These are phyloP conservation scores for Calonectria fujianensis DNA, from an alignment of 2,329 filamentous ascomycete genomes.

Conservation along the genomic window DNA sequence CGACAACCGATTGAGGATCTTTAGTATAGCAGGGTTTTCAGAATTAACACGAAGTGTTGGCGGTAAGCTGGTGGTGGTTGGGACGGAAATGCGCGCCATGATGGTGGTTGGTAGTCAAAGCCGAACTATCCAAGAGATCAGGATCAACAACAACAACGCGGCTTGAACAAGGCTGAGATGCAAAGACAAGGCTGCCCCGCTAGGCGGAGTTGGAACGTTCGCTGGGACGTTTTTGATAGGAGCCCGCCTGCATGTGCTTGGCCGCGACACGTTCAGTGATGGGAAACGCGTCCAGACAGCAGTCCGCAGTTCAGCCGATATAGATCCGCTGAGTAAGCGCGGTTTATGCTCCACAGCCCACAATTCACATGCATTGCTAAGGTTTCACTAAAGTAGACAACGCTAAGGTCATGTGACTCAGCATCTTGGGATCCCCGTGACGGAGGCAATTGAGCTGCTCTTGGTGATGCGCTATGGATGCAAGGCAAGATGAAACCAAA, in stretches of 20 bases:
- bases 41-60: conserved; percentile 81
- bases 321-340: not conserved
- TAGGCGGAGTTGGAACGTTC: conserved; percentile 12
- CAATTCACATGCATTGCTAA: not conserved
- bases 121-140: conserved; percentile 39
- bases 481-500: not conserved
- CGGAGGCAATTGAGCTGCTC: not conserved
- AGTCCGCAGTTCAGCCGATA: conserved; percentile 13
- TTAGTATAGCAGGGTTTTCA: conserved; percentile 78
- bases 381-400: not conserved
- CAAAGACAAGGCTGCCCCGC: conserved; percentile 29
- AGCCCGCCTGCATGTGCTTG: conserved; percentile 28
- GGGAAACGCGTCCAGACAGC: conserved; percentile 21
- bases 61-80: conserved; percentile 83
- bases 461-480: not conserved
- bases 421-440: not conserved
- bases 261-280: conserved; percentile 31
- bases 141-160: conserved; percentile 33
- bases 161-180: conserved; percentile 35
- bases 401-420: not conserved
- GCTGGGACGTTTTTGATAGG: conserved; percentile 23
- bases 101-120: conserved; percentile 27
- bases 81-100: conserved; percentile 78
- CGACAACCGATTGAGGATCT: conserved; percentile 81
- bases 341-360: not conserved